These are phyloP conservation scores for Knoxdaviesia proteae DNA, from an alignment of 2,329 filamentous ascomycete species.

Conservation along the genomic window DNA sequence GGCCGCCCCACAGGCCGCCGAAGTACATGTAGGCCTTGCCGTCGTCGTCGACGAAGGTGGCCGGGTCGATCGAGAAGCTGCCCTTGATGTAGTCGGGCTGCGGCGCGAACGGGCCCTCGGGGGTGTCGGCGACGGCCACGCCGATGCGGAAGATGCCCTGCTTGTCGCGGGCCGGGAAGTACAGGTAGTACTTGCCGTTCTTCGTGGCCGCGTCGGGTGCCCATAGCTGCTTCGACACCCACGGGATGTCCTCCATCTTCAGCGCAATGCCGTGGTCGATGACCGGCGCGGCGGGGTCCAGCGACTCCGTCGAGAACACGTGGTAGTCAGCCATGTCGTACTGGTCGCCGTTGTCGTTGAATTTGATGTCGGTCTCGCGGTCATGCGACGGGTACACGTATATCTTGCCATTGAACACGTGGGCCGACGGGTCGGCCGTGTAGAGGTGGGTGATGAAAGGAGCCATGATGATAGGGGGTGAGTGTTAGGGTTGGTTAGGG, in stretches of 20 bases:
- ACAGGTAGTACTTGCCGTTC: slow-evolving; percentile 52
- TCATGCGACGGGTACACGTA: slow-evolving; percentile 73
- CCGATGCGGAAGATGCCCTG: slow-evolving; percentile 53
- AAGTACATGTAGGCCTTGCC: slow-evolving; percentile 35
- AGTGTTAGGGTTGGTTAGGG: not conserved
- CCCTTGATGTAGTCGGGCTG: slow-evolving; percentile 44
- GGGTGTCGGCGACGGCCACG: slow-evolving; percentile 41
- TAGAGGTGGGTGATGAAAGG: slow-evolving; percentile 57
- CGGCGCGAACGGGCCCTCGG: slow-evolving; percentile 49
- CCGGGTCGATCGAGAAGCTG: slow-evolving; percentile 59
- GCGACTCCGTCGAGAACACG: slow-evolving; percentile 38
- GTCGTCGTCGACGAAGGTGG: slow-evolving; percentile 44
- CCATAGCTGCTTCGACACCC: slow-evolving; percentile 65
- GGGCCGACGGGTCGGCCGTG: slow-evolving; percentile 62
- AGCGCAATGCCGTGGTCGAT: slow-evolving; percentile 56
- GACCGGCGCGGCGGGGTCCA: slow-evolving; percentile 35
- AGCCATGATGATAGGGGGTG: slow-evolving; percentile 12
- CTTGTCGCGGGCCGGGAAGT: slow-evolving; percentile 56
- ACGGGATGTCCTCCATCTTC: slow-evolving; percentile 43
- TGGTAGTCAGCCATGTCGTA: slow-evolving; percentile 76
- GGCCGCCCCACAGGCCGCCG: slow-evolving; percentile 62
- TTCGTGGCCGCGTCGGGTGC: slow-evolving; percentile 54
- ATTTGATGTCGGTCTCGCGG: slow-evolving; percentile 49
- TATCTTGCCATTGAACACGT: slow-evolving; percentile 54
- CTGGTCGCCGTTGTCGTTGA: slow-evolving; percentile 72